Base-by-base conservation (phyloP, 768 basidiomycete genomes). In the Tephrocybe sp. region DNA sequence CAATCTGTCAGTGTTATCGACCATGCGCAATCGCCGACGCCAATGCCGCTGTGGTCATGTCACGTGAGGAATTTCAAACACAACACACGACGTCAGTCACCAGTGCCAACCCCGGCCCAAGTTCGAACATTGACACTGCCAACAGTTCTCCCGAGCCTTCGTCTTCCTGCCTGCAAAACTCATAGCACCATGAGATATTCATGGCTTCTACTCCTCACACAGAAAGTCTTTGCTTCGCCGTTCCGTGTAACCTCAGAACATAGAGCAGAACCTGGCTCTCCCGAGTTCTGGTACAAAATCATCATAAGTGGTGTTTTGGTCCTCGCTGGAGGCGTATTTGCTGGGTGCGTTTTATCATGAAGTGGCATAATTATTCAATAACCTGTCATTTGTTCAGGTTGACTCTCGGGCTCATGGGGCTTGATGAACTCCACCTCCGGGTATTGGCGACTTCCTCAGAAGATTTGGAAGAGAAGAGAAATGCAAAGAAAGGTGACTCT, bases 401-500 rank as follows among this genome's bases (percentile, higher is more conserved):
- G 45, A 97, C 94, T 0, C 81, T 97, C 23, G 94, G 91, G 1
- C 73, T 97, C 22, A 95, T 95, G 94, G 94, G 94, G 1, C 77
- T 94, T n/a, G 93, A 97, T 56, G 90, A 93, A 53, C 79, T 97
- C 13, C 91, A 95, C 58, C 78, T 97, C 4, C 82, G 91, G 15
- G 94, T 95, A 3, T 74, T 97, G 34, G 75, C 91, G 0, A 77
- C 83, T 1, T 89, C 90, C 8, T 93, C 91, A 0, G 88, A 89
- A n/a, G 77, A 91, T 61, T 54, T 69, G 6, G 73, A 58, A 19
- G 89, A 94, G 65, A 78, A 80, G 58, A 55, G 61, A 31, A 88
- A 91, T 52, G 91, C 91, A 0, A 75, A 77, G 60, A 84, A 77
- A 69, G 89, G 88, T 85, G 41, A n/a, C n/a, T n/a, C n/a, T n/a